Evolutionary conservation across 140 eudicot genomes (phyloP), one percentile per base, ranked within the genome.

Genomic region (Flaveria floridana): DNA sequence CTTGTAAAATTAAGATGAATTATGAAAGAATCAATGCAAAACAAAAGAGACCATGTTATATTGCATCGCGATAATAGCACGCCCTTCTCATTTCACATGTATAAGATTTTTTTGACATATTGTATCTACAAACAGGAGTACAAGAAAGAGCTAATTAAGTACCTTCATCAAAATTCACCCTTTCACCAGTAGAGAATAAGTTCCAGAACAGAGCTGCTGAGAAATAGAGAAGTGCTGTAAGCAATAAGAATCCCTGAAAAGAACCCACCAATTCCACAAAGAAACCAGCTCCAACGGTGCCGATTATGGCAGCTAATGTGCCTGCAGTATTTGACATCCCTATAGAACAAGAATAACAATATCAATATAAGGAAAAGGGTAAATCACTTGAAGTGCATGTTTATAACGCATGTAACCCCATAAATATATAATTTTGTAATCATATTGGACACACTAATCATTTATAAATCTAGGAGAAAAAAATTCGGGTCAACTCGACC

Each of bases 211-310:
- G 12, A 16, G 98, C 87, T 51, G 97, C 85, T 58, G 81, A 77
- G 71, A 93, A 83, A 79, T 93, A 93, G 18, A 93, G 75, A 70
- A 88, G 30, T 23, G 98, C 48, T 2, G 98, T 89, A 64, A 93
- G 96, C 85, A 85, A 85, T 79, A 93, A 78, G 79, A 93, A 93
- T 23, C 98, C 98, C 74, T 82, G 80, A 82, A 93, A 93, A 44
- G 98, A 93, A 67, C 98, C 98, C 65, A 86, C 83, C 79, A 89
- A 58, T 76, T 93, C 97, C 3, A 89, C 98, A 76, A 93, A 93
- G 78, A 28, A 93, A 44, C 98, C 98, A 65, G 98, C 97, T 71
- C 98, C 98, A 71, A 93, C 97, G 7, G 98, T 93, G 74, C 98
- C 98, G 23, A 88, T 44, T 63, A 93, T 93, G 55, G 98, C 98